Conservation (phyloP, 2,329 filamentous ascomycete genomes). For the Ceratocystis destructans region DNA sequence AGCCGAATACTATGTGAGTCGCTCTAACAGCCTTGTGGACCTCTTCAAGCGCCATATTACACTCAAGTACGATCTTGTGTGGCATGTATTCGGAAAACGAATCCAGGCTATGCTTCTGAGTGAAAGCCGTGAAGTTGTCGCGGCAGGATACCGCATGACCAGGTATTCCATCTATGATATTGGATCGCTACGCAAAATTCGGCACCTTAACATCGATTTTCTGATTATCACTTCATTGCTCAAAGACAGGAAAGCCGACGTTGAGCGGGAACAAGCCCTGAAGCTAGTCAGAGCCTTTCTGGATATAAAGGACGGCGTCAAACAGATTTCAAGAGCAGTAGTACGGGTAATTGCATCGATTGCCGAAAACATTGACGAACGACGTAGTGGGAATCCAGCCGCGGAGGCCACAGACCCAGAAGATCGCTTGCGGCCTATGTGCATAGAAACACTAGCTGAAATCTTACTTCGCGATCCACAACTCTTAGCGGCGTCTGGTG, state of each 20-base stretch:
- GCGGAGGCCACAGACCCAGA: constrained; percentile 57
- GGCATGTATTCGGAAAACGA: constrained; percentile 84
- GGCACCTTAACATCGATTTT: constrained; percentile 78
- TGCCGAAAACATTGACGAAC: constrained; percentile 76
- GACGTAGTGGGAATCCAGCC: constrained; percentile 45
- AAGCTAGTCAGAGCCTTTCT: constrained; percentile 93
- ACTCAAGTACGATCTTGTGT: constrained; percentile 90
- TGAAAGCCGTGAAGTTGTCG: constrained; percentile 88
- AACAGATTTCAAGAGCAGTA: constrained; percentile 74
- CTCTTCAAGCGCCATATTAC: constrained; percentile 89
- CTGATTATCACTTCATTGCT: constrained; percentile 83
- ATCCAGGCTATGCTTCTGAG: constrained; percentile 95
- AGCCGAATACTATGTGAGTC: constrained; percentile 87
- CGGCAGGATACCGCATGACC: constrained; percentile 84
- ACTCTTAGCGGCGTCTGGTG: constrained; percentile 68
- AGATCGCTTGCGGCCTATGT: constrained; percentile 78
- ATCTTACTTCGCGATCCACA: constrained; percentile 76
- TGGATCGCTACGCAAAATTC: constrained; percentile 76
- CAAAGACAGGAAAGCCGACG: constrained; percentile 91
- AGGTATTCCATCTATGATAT: constrained; percentile 90
- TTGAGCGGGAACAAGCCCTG: constrained; percentile 90
- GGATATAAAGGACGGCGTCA: constrained; percentile 83
- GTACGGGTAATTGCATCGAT: constrained; percentile 83
- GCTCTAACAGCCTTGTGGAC: constrained; percentile 85
- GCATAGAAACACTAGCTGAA: constrained; percentile 82